Evolutionary conservation across 805 yeast species (phyloP).

Genomic region (Spathaspora boniae): DNA sequence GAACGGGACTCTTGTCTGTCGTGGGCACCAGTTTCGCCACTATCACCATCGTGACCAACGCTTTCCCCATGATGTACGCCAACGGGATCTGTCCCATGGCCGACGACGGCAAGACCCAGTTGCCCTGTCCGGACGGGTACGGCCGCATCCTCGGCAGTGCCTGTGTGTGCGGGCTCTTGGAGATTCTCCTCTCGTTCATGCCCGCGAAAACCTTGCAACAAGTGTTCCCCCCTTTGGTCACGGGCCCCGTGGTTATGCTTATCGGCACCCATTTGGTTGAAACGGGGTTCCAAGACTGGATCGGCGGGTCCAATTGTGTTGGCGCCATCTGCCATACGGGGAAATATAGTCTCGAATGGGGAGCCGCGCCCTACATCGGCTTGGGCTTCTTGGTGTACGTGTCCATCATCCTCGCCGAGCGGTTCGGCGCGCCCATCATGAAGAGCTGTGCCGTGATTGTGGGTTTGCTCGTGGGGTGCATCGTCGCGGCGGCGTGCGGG

Average conservation of each 20-base stretch:
- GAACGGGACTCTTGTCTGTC: conserved; percentile 86
- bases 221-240: conserved; percentile 84
- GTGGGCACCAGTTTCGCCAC: conserved; percentile 92
- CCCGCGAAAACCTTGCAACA: conserved; percentile 71
- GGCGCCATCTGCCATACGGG: conserved; percentile 24
- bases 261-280: conserved; percentile 71
- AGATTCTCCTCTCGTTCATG: conserved; percentile 67
- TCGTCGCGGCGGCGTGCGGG: conserved; percentile 87
- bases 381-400: conserved; percentile 80
- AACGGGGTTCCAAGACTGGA: conserved; percentile 80
- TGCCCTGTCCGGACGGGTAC: conserved; percentile 87
- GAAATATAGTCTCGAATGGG: conserved; percentile 60
- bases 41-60: conserved; percentile 70
- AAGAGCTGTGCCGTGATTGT: conserved; percentile 88
- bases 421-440: conserved; percentile 92
- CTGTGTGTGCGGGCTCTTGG: conserved; percentile 71
- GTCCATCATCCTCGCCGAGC: conserved; percentile 71
- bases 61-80: conserved; percentile 77
- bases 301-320: conserved; percentile 76
- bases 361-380: conserved; percentile 83
- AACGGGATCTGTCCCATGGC: conserved; percentile 49
- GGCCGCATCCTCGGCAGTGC: conserved; percentile 85
- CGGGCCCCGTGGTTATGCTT: conserved; percentile 87
- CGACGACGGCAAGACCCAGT: conserved; percentile 53
- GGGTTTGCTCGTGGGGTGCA: conserved; percentile 84